phyloP scores from a whole-genome alignment of 805 yeast genomes.

The Wickerhamomyces xylosicus region DNA sequence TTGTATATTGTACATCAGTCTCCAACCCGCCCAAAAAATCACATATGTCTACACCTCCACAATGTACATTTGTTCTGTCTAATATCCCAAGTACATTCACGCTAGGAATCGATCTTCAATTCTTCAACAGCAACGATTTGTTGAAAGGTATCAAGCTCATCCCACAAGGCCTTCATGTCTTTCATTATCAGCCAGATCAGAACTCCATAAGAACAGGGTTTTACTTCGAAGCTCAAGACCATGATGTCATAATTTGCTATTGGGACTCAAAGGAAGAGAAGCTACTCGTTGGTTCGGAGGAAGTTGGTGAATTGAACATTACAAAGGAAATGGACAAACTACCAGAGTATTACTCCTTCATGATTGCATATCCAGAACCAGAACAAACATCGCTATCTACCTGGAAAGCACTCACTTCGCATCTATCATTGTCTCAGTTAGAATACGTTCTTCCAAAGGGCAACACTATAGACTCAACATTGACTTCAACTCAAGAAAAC shows the following conservation, averaged over 20 bases:
- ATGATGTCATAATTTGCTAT: conserved; percentile 21
- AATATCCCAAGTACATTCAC: conserved; percentile 25
- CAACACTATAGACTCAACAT: conserved; percentile 27
- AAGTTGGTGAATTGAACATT: conserved; percentile 23
- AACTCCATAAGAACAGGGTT: conserved; percentile 31
- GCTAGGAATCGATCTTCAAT: conserved; percentile 39
- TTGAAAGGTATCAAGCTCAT: conserved; percentile 43
- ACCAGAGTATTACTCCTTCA: conserved; percentile 24
- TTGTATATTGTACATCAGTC: too few species aligned
- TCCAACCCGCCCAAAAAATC: too few species aligned
- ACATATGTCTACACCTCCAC: conserved; percentile 17
- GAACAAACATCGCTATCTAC: conserved; percentile 1
- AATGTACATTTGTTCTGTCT: conserved; percentile 19
- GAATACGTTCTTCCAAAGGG: conserved; percentile 18
- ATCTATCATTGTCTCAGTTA: conserved; percentile 19
- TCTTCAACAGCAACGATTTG: conserved; percentile 29
- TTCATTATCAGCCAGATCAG: conserved; percentile 36
- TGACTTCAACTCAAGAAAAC: conserved; percentile 42
- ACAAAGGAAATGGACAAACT: conserved; percentile 19
- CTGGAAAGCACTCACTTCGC: conserved; percentile 19
- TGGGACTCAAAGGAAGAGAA: conserved; percentile 29
- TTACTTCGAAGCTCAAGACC: conserved; percentile 24
- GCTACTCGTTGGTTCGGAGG: conserved; percentile 18
- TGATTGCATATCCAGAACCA: conserved; percentile 31
- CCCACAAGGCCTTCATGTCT: conserved; percentile 40